Conservation (phyloP, 1,139 yeast species). For the Magnusiomyces tetraspermus region DNA sequence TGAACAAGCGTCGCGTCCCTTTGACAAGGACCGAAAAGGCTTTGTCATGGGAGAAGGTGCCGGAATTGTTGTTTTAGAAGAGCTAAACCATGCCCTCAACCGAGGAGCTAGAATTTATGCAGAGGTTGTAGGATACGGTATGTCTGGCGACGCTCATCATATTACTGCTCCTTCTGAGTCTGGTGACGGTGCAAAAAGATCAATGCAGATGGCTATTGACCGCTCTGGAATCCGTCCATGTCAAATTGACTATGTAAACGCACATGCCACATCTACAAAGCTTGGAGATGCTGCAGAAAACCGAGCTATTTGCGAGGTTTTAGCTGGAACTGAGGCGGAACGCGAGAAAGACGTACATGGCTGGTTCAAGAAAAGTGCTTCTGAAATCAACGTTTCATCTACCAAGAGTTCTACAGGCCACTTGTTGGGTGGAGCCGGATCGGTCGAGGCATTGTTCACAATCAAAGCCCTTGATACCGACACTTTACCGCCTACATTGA, state of each 20-base stretch:
- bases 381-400: conserved; percentile 49
- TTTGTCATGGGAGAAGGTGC: conserved; percentile 93
- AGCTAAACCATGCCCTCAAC: conserved; percentile 58
- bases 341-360: conserved; percentile 12
- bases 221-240: conserved; percentile 39
- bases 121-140: conserved; percentile 78
- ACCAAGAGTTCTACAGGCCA: conserved; percentile 94
- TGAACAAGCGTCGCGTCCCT: conserved; percentile 68
- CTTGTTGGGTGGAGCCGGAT: conserved; percentile 90
- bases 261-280: conserved; percentile 92
- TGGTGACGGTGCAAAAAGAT: conserved; percentile 76
- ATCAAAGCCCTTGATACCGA: conserved; percentile 51
- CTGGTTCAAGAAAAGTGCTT: conserved; percentile 11
- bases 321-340: conserved; percentile 31
- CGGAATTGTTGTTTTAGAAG: conserved; percentile 71
- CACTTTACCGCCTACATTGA: conserved; percentile 70
- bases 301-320: conserved; percentile 51
- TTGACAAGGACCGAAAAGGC: conserved; percentile 69
- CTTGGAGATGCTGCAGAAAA: conserved; percentile 89
- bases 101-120: conserved; percentile 64
- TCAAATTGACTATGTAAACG: conserved; percentile 70
- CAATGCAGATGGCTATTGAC: conserved; percentile 69
- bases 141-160: conserved; percentile 87
- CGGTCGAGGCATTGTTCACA: conserved; percentile 82
- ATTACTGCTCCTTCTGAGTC: conserved; percentile 81